Evolutionary conservation across 345 rosid genomes (phyloP).

Genomic region (Citrus medica): DNA sequence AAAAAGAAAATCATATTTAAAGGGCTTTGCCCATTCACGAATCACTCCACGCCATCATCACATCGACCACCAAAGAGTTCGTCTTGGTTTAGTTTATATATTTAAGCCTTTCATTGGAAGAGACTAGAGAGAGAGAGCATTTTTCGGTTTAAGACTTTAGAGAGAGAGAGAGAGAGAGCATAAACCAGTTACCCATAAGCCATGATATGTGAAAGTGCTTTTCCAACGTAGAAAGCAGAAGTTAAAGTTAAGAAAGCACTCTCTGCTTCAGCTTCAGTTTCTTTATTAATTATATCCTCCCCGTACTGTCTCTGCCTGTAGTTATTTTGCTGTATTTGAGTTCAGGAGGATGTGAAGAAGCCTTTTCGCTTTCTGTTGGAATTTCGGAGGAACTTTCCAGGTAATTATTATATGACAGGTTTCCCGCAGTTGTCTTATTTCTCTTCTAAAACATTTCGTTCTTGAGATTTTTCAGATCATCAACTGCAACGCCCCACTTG

Average conservation of each 20-base stretch:
- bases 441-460: neutral
- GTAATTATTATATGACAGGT: neutral
- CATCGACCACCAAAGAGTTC: neutral
- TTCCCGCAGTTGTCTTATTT: neutral
- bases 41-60: conserved; percentile 2
- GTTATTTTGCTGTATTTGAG: neutral
- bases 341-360: conserved; percentile 13
- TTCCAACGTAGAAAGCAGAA: conserved; percentile 43
- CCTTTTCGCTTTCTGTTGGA: neutral
- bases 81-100: neutral
- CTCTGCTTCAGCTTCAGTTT: neutral
- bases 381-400: conserved; percentile 14
- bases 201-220: conserved; percentile 30
- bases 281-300: neutral
- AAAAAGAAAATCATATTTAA: neutral
- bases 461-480: too few species aligned
- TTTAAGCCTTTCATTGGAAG: neutral
- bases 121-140: neutral
- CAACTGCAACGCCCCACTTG: neutral
- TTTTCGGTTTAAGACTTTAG: too few species aligned
- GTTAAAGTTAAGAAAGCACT: neutral
- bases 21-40: neutral
- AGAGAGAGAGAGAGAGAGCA: conserved; percentile 2
- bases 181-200: neutral
- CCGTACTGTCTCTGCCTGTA: neutral